Evolutionary conservation across 2,329 filamentous ascomycete species (phyloP).

Genomic region (Hypomyces perniciosus): DNA sequence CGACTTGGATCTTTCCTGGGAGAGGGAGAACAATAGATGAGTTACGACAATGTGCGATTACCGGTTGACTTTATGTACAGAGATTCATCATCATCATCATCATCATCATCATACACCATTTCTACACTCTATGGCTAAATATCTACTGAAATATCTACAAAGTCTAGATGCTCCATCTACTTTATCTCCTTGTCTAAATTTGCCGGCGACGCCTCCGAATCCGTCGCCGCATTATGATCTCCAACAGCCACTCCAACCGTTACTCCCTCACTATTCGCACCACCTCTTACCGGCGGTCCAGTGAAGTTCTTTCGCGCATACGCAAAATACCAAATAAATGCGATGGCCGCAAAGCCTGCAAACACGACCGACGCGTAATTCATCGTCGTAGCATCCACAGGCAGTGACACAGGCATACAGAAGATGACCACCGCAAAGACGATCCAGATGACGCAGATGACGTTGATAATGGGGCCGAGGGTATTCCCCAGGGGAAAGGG

Average conservation of each 20-base stretch:
- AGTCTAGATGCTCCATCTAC: not conserved
- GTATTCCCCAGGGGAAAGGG: conserved; percentile 64
- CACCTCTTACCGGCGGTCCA: conserved; percentile 40
- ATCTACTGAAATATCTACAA: too few relatives aligned
- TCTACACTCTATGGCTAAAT: too few relatives aligned
- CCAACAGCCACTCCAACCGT: conserved; percentile 4
- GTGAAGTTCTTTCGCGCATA: conserved; percentile 59
- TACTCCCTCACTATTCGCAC: not conserved
- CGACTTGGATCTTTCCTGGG: conserved; percentile 4
- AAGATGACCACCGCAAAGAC: conserved; percentile 63
- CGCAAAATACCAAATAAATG: conserved; percentile 56
- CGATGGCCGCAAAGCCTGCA: conserved; percentile 54
- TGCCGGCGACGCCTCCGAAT: conserved; percentile 3
- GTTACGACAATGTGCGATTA: not conserved
- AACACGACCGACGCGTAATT: conserved; percentile 65
- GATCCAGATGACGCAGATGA: conserved; percentile 65
- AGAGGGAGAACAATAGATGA: conserved; percentile 10
- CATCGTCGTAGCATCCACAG: conserved; percentile 52
- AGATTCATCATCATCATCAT: too few relatives aligned
- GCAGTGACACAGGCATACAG: conserved; percentile 64
- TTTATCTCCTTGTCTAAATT: conserved; percentile 4
- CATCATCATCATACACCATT: too few relatives aligned
- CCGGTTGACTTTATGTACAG: too few relatives aligned
- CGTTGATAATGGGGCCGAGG: conserved; percentile 64
- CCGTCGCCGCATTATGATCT: not conserved